Evolutionary conservation across 441 rosid species (phyloP).

Genomic region (Melianthus villosus): DNA sequence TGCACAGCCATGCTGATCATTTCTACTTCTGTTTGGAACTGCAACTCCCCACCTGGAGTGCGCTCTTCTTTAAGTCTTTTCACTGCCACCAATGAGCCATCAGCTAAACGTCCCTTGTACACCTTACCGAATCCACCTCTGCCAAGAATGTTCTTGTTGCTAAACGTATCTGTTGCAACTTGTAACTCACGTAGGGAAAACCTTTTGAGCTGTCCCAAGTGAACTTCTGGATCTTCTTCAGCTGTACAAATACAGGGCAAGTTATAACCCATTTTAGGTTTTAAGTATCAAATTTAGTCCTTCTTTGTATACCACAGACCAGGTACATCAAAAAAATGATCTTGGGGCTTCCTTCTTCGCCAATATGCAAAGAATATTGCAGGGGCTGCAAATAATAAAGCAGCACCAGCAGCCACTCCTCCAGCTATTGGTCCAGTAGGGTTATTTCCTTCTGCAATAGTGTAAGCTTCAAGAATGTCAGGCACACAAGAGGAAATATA

Average conservation of each 20-base stretch:
- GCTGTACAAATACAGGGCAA: slow-evolving; percentile 36
- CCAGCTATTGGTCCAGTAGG: slow-evolving; percentile 83
- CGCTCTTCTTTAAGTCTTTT: slow-evolving; percentile 84
- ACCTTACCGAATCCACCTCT: slow-evolving; percentile 84
- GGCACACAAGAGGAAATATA: background rate
- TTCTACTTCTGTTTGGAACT: slow-evolving; percentile 86
- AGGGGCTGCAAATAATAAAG: slow-evolving; percentile 76
- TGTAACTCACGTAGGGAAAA: slow-evolving; percentile 64
- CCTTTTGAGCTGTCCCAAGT: slow-evolving; percentile 70
- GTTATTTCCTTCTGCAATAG: slow-evolving; percentile 39
- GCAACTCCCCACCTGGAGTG: slow-evolving; percentile 66
- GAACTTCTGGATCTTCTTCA: slow-evolving; percentile 87
- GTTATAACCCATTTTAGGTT: slow-evolving; percentile 9
- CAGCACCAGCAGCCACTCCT: slow-evolving; percentile 94
- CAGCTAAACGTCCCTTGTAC: slow-evolving; percentile 69
- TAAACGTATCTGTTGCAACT: slow-evolving; percentile 71
- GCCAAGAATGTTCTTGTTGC: slow-evolving; percentile 52
- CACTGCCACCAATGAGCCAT: slow-evolving; percentile 64
- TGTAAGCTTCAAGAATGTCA: background rate
- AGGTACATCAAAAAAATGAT: slow-evolving; percentile 87
- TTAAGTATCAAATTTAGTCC: background rate
- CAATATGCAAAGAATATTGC: slow-evolving; percentile 66
- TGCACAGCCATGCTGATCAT: slow-evolving; percentile 88
- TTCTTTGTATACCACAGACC: slow-evolving; percentile 30
- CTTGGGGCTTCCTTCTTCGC: slow-evolving; percentile 60